Conservation (phyloP, 2,329 filamentous ascomycete genomes). For the Apiospora sp. region DNA sequence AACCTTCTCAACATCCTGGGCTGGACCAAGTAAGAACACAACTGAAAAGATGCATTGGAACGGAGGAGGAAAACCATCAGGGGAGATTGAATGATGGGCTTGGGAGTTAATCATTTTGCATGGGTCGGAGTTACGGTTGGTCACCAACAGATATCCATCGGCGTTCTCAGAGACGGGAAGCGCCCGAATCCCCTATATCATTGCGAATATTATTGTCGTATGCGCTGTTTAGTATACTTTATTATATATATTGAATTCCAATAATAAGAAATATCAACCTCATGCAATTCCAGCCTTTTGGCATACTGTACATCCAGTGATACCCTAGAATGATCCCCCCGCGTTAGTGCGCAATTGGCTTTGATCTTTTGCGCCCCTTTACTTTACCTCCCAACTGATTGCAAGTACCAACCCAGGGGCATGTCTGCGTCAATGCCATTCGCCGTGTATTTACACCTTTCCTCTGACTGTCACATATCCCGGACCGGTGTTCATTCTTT, state of each 20-base stretch:
- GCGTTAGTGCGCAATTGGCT: too few relatives aligned
- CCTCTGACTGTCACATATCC: too few relatives aligned
- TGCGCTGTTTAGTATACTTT: neutral
- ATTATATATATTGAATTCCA: neutral
- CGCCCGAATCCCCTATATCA: neutral
- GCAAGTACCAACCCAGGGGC: too few relatives aligned
- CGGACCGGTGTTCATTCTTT: too few relatives aligned
- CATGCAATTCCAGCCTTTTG: too few relatives aligned
- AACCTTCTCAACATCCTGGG: constrained; percentile 42
- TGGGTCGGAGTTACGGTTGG: constrained; percentile 3
- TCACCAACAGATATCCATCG: constrained; percentile 1
- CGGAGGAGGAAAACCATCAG: neutral
- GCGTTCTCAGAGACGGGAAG: neutral
- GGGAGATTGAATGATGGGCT: neutral
- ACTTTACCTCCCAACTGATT: too few relatives aligned
- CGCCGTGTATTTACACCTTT: too few relatives aligned
- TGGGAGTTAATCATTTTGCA: constrained; percentile 4
- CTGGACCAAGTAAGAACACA: constrained; percentile 35
- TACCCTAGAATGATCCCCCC: neutral
- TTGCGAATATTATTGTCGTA: neutral
- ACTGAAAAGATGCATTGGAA: neutral
- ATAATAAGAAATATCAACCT: neutral
- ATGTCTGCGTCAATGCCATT: too few relatives aligned
- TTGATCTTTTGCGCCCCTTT: too few relatives aligned
- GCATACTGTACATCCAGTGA: neutral